Evolutionary conservation across 208 protist genomes (phyloP).

Genomic region (Sergeia podlipaevii): DNA sequence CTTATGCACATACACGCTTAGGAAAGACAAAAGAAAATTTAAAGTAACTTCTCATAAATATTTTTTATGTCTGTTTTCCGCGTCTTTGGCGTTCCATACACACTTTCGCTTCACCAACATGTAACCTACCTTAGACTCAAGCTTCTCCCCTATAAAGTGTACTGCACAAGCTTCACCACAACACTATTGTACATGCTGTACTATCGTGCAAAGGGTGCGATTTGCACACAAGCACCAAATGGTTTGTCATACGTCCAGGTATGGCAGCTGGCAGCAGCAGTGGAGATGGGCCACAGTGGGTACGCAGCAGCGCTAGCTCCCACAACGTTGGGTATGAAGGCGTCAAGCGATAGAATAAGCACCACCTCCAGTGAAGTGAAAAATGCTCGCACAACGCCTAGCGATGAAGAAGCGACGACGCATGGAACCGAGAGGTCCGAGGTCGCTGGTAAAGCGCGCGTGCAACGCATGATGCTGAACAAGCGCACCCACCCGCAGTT

Average conservation of each 20-base stretch:
- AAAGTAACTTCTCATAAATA: constrained; percentile 1
- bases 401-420: neutral
- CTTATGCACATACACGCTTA: no score
- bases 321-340: constrained; percentile 5
- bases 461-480: constrained; percentile 36
- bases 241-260: constrained; percentile 49
- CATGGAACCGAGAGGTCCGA: no score
- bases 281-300: neutral
- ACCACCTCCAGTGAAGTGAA: neutral
- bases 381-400: neutral
- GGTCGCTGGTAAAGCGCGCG: no score
- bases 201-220: constrained; percentile 52
- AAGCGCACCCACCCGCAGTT: constrained; percentile 68
- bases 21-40: neutral
- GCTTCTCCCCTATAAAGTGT: constrained; percentile 72
- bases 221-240: constrained; percentile 58
- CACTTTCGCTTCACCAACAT: constrained; percentile 65
- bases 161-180: constrained; percentile 76
- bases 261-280: constrained; percentile 63
- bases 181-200: constrained; percentile 64
- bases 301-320: neutral
- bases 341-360: neutral
- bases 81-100: constrained; percentile 80
- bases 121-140: constrained; percentile 83
- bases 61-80: constrained; percentile 35